Conservation (phyloP, 108 stramenopile species). For the Nitzschia sp. region DNA sequence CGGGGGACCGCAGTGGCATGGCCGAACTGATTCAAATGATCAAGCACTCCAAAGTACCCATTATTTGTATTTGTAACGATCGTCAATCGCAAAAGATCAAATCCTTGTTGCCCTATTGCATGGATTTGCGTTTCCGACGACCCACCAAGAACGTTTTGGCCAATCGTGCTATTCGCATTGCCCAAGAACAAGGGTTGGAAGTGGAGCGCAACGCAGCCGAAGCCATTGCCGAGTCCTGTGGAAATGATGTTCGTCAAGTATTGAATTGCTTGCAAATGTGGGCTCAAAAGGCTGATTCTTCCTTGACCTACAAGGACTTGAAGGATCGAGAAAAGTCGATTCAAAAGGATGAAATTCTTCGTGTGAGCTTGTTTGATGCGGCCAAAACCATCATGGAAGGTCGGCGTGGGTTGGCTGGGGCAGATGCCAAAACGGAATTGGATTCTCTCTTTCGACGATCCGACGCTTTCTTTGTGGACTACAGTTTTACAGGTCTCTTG, state of each 20-base stretch:
- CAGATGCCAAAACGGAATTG: conserved; percentile 52
- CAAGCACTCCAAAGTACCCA: conserved; percentile 91
- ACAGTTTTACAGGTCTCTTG: conserved; percentile 88
- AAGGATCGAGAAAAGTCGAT: conserved; percentile 67
- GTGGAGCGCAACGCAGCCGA: conserved; percentile 91
- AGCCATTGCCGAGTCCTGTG: conserved; percentile 91
- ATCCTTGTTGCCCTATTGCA: conserved; percentile 87
- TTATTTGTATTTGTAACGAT: conserved; percentile 99
- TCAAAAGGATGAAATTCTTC: conserved; percentile 88
- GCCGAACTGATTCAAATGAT: conserved; percentile 94
- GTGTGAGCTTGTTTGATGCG: conserved; percentile 91
- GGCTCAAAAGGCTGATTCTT: conserved; percentile 59
- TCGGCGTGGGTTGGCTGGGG: conserved; percentile 51
- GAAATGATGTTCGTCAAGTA: conserved; percentile 95
- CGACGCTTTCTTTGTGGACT: conserved; percentile 96
- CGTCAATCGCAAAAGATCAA: conserved; percentile 87
- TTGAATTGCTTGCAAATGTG: conserved; percentile 96
- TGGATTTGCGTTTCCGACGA: conserved; percentile 86
- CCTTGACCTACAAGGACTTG: conserved; percentile 80
- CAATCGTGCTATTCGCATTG: conserved; percentile 77
- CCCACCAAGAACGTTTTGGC: conserved; percentile 81
- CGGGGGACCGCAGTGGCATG: conserved; percentile 91
- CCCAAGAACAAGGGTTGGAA: conserved; percentile 72
- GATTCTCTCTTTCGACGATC: conserved; percentile 74
- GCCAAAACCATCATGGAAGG: conserved; percentile 79